Percentiles rank a stretch among this genome's conserved stretches.
phyloP scores from a whole-genome alignment of 2,329 filamentous ascomycete species.

The Nigrospora oryzae region DNA sequence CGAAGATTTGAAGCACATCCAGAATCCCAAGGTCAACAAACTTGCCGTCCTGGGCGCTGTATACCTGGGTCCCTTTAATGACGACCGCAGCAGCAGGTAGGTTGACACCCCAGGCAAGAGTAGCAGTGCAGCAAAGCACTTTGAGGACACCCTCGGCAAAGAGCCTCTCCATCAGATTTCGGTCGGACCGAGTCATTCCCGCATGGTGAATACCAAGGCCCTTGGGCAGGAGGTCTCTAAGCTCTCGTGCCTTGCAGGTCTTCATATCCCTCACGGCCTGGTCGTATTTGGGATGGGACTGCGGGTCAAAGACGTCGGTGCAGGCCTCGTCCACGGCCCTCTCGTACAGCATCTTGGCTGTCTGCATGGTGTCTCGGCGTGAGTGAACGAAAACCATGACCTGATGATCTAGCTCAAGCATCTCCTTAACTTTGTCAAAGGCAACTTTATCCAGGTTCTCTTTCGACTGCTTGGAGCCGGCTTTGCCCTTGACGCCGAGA shows the following conservation, averaged over 20 bases:
- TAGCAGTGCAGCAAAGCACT: conserved; percentile 96
- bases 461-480: conserved; percentile 69
- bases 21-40: conserved; percentile 94
- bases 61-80: conserved; percentile 96
- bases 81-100: conserved; percentile 92
- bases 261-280: conserved; percentile 78
- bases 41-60: conserved; percentile 92
- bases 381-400: conserved; percentile 99
- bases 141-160: conserved; percentile 91
- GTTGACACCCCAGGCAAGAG: conserved; percentile 97
- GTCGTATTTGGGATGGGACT: conserved; percentile 69
- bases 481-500: conserved; percentile 88
- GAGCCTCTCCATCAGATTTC: conserved; percentile 90
- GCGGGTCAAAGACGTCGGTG: conserved; percentile 75
- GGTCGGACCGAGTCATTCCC: conserved; percentile 88
- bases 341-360: conserved; percentile 76
- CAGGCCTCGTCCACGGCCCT: conserved; percentile 77
- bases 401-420: conserved; percentile 88
- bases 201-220: conserved; percentile 94
- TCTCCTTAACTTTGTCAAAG: conserved; percentile 91
- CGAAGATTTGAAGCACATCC: conserved; percentile 96
- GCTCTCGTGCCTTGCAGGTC: conserved; percentile 72
- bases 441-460: conserved; percentile 83
- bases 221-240: conserved; percentile 82
- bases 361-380: conserved; percentile 83